These are phyloP conservation scores for Phialemoniopsis sp. DNA, from an alignment of 2,329 filamentous ascomycete genomes.

Conservation along the genomic window DNA sequence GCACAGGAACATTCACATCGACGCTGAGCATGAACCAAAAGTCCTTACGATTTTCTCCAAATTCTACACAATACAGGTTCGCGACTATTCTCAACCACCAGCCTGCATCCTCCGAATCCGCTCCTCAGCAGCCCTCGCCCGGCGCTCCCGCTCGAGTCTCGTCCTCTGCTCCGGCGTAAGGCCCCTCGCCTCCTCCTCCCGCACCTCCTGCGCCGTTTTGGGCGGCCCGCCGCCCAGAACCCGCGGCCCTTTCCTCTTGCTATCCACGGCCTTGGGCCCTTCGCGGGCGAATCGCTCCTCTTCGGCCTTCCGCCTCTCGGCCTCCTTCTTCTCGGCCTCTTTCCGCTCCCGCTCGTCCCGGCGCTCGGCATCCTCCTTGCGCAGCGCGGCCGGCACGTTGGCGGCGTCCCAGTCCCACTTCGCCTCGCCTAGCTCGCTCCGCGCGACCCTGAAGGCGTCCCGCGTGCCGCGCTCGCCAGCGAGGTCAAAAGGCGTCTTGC, in stretches of 20 bases:
- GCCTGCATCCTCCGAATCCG: constrained; percentile 66
- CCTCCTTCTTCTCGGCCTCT: constrained; percentile 64
- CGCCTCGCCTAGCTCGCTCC: constrained; percentile 73
- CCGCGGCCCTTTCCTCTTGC: constrained; percentile 43
- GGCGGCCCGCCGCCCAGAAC: constrained; percentile 53
- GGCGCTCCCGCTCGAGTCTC: constrained; percentile 80
- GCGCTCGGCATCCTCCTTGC: constrained; percentile 65
- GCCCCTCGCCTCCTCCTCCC: constrained; percentile 79
- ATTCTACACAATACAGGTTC: no score
- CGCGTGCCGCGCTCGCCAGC: constrained; percentile 80
- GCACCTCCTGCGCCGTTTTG: constrained; percentile 75
- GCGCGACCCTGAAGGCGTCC: constrained; percentile 87
- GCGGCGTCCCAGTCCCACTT: constrained; percentile 76
- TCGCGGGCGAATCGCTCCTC: constrained; percentile 68
- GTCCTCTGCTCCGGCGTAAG: constrained; percentile 84
- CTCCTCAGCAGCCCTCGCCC: constrained; percentile 89
- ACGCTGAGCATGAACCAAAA: no score
- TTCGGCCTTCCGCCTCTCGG: constrained; percentile 67
- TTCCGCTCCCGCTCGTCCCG: constrained; percentile 67
- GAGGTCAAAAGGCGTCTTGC: constrained; percentile 83
- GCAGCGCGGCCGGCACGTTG: constrained; percentile 67
- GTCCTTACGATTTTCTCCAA: no score
- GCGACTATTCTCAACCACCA: no score
- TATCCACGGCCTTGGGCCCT: constrained; percentile 50
- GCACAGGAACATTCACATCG: no score